Evolutionary conservation across 768 basidiomycete species (phyloP), one percentile per base, ranked within the genome.

Genomic region (Boletus rubescentipes): DNA sequence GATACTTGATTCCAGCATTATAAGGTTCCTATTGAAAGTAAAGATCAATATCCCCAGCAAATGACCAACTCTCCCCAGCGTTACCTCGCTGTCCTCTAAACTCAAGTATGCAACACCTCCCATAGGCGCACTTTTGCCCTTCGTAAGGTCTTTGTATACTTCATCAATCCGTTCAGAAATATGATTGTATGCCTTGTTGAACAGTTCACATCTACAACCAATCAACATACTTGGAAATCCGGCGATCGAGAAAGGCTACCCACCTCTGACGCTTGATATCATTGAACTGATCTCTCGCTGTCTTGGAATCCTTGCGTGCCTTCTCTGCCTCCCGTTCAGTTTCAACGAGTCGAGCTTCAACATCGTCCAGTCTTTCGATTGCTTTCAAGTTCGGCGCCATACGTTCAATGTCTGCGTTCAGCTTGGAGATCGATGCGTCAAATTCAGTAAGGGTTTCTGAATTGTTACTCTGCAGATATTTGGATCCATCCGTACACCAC

Each of bases 381-480:
- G 96, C 96, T 69, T 98, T 98, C 83, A 98, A 78, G 67, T 98
- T 99, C 11, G 96, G 95, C 1, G 93, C 91, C 87, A 98, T 91
- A 46, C 84, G 81, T 62, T 95, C 93, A 47, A 98, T 94, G 59
- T 98, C 95, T 11, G 77, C 72, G 48, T 76, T 82, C 26, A 93
- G 72, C 63, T 86, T 89, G 9, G 78, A 63, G 37, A 97, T 84
- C 31, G 81, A 77, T 30, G 84, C 79, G 53, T 96, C 93, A 29
- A 93, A 79, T 56, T 88, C 82, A 16, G 84, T 79, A n/a, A 85
- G 76, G 9, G 78, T 77, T 31, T 87, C 87, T 1, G 79, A 73
- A 9, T 85, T 77, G 26, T 84, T 84, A 61, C 83, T 83, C 79
- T 89, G 67, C 12, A 21, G 44, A 12, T 38, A 26, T 30, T 30